phyloP scores from a whole-genome alignment of 306 rosid species.

The Erythrophleum fordii region DNA sequence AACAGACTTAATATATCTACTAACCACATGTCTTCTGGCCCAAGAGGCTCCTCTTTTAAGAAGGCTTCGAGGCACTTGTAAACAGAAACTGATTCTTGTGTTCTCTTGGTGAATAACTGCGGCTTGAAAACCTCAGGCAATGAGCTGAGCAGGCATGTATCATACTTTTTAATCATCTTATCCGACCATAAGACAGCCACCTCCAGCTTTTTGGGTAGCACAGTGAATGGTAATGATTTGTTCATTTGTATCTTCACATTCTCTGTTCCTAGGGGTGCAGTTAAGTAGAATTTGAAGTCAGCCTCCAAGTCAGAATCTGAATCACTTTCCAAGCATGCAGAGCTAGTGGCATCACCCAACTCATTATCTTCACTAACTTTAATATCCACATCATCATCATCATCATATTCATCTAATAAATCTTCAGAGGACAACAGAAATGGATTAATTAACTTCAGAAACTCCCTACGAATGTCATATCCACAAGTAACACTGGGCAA shows the following conservation, averaged over 20 bases:
- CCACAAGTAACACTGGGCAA: constrained; percentile 54
- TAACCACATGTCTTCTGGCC: constrained; percentile 93
- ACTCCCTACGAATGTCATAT: constrained; percentile 56
- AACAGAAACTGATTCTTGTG: constrained; percentile 70
- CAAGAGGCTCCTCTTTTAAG: constrained; percentile 86
- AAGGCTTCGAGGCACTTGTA: constrained; percentile 87
- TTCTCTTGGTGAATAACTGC: constrained; percentile 34
- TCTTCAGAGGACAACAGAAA: constrained; percentile 53
- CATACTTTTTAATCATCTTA: constrained; percentile 59
- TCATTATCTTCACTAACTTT: constrained; percentile 55
- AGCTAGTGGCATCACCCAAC: constrained; percentile 46
- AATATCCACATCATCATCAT: constrained; percentile 42
- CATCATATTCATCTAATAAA: constrained; percentile 39
- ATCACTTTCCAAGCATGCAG: constrained; percentile 52
- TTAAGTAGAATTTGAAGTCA: constrained; percentile 62
- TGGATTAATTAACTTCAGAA: constrained; percentile 63
- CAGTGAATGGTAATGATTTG: constrained; percentile 43
- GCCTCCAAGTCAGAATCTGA: constrained; percentile 44
- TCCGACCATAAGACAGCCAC: constrained; percentile 68
- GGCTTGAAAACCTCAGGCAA: constrained; percentile 63
- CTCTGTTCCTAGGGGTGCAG: constrained; percentile 1
- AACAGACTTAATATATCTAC: constrained; percentile 36
- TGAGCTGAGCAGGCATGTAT: constrained; percentile 49
- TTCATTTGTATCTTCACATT: constrained; percentile 48
- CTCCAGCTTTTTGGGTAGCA: constrained; percentile 37